These are phyloP conservation scores for Hemisphaericaspora xylofermentans DNA, from an alignment of 1,139 yeast genomes.

Conservation along the genomic window DNA sequence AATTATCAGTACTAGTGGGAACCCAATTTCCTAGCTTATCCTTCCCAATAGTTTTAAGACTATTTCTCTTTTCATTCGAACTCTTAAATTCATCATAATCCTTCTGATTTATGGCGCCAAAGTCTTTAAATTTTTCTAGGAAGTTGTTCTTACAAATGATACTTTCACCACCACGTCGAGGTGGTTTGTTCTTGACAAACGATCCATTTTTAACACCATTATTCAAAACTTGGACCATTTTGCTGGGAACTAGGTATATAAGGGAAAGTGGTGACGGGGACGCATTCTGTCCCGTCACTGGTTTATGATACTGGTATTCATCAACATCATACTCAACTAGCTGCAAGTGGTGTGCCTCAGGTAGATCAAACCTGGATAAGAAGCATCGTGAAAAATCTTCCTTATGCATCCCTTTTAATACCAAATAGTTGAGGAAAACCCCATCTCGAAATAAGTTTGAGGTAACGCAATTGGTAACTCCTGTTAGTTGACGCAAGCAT, in stretches of 20 bases:
- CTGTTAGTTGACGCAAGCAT: slow-evolving; percentile 59
- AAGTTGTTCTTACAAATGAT: slow-evolving; percentile 34
- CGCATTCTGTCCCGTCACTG: slow-evolving; percentile 10
- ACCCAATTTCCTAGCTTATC: slow-evolving; percentile 32
- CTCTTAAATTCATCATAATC: slow-evolving; percentile 31
- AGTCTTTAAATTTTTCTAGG: slow-evolving; percentile 14
- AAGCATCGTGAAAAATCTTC: slow-evolving; percentile 57
- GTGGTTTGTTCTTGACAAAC: slow-evolving; percentile 42
- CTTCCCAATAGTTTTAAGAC: slow-evolving; percentile 23
- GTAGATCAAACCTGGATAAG: slow-evolving; percentile 27
- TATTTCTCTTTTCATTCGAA: slow-evolving; percentile 21
- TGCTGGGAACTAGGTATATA: slow-evolving; percentile 27
- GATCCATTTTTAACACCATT: slow-evolving; percentile 58
- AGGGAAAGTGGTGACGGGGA: slow-evolving; percentile 40
- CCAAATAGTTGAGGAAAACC: slow-evolving; percentile 49
- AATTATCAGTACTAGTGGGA: slow-evolving; percentile 33
- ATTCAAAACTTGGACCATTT: slow-evolving; percentile 41
- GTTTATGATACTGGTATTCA: slow-evolving; percentile 29
- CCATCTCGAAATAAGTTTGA: slow-evolving; percentile 36
- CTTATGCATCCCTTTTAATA: slow-evolving; percentile 35
- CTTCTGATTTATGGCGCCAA: slow-evolving; percentile 6
- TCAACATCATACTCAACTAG: slow-evolving; percentile 25
- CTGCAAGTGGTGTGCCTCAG: slow-evolving; percentile 16
- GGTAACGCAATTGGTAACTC: slow-evolving; percentile 55
- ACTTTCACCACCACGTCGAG: slow-evolving; percentile 48